phyloP scores from a whole-genome alignment of 2,329 filamentous ascomycete genomes.

The Aspergillus sergii region DNA sequence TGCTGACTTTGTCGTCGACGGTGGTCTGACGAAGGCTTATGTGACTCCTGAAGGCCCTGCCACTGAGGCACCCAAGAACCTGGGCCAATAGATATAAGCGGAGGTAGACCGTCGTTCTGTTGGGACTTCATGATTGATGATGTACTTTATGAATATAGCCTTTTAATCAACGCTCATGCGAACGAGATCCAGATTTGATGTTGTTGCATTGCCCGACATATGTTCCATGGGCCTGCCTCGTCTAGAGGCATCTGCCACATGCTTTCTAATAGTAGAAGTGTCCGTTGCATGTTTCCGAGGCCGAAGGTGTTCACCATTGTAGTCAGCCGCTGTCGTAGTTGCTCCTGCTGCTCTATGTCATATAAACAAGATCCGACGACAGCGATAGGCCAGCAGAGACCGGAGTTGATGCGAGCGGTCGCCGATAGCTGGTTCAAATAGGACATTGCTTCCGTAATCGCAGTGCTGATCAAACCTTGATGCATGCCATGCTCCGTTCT shows the following conservation, averaged over 20 bases:
- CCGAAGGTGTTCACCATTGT: slow-evolving; percentile 40
- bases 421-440: slow-evolving; percentile 29
- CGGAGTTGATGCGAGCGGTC: slow-evolving; percentile 36
- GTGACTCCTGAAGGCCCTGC: slow-evolving; percentile 63
- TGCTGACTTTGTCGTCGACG: slow-evolving; percentile 91
- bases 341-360: slow-evolving; percentile 22
- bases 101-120: background rate
- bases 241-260: slow-evolving; percentile 45
- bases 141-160: slow-evolving; percentile 14
- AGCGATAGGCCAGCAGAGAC: slow-evolving; percentile 37
- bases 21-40: slow-evolving; percentile 91
- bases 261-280: slow-evolving; percentile 45
- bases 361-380: slow-evolving; percentile 33
- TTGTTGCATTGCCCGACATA: slow-evolving; percentile 50
- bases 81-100: slow-evolving; percentile 28
- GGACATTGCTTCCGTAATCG: slow-evolving; percentile 30
- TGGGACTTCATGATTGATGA: slow-evolving; percentile 11
- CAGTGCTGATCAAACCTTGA: slow-evolving; percentile 26
- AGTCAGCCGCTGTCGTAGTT: slow-evolving; percentile 33
- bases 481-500: slow-evolving; percentile 31
- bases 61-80: slow-evolving; percentile 56
- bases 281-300: slow-evolving; percentile 51
- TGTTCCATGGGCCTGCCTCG: slow-evolving; percentile 46
- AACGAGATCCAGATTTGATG: slow-evolving; percentile 55
- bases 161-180: slow-evolving; percentile 35